Evolutionary conservation across 108 stramenopile genomes (phyloP), one percentile per base, ranked within the genome.

Genomic region (Nitzschia palea): DNA sequence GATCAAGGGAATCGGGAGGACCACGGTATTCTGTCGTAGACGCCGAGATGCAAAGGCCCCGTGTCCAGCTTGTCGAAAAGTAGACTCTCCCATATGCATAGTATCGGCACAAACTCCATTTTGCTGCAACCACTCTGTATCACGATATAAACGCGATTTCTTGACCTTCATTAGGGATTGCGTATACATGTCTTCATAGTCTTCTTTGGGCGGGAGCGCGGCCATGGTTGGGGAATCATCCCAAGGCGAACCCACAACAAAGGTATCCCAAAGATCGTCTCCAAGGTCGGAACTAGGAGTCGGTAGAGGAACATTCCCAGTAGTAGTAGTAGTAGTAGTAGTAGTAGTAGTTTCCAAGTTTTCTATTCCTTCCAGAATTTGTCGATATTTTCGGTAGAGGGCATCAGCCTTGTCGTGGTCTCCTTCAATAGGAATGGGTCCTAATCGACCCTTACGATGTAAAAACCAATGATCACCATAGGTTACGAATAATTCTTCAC

Each of bases 1-100:
- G 60, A 84, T 76, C 18, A 88, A 26, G 25, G 87, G 87, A n/a
- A 77, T 40, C 9, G 79, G 67, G 10, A 79, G 28, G 4, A 88
- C 55, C 23, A 78, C 57, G 1, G 67, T 43, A 23, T 73, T 83
- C 10, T 55, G 44, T 35, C 42, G 54, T 36, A 88, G 44, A 55
- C 22, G 5, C 22, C 81, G 65, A 12, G 59, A 55, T 0, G 87
- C 74, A 76, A 88, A 88, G 1, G 79, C 87, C 30, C 87, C 86
- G 22, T 71, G 73, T 4, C 79, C 83, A 2, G 78, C 78, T 28
- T 76, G 70, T 23, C n/a, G 51, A 35, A 75, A 20, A 3, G 64
- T 70, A 2, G 80, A 86, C 60, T 67, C 43, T 43, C 77, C 51
- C 68, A 80, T 67, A 47, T 65, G 30, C 10, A 84, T 61, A 35